Conservation (phyloP, 1,284 basidiomycete species). For the Microbotryum violaceum region DNA sequence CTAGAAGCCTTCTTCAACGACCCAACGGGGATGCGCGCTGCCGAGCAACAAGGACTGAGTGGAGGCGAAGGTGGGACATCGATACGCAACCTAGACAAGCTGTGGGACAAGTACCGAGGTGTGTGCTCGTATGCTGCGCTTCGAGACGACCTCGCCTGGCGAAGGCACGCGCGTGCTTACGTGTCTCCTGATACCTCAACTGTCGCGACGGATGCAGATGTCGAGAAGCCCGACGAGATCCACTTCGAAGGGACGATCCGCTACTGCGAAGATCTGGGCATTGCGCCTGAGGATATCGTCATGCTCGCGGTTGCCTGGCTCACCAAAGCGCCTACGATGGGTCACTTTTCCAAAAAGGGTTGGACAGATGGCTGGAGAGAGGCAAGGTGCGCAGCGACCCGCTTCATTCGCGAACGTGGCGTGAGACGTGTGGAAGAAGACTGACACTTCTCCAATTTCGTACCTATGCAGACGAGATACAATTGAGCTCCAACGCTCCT, state of each 20-base stretch:
- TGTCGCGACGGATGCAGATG: background rate
- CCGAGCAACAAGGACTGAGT: constrained; percentile 40
- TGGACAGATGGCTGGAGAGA: constrained; percentile 76
- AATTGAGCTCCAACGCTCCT: constrained; percentile 56
- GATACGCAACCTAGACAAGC: constrained; percentile 47
- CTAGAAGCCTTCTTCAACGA: constrained; percentile 59
- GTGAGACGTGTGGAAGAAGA: constrained; percentile 46
- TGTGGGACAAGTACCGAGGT: constrained; percentile 79
- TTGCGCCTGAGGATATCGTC: constrained; percentile 67
- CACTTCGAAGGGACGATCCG: constrained; percentile 64
- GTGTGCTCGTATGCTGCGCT: constrained; percentile 21
- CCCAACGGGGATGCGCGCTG: constrained; percentile 38
- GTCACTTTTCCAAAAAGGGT: constrained; percentile 64
- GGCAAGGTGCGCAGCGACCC: constrained; percentile 15
- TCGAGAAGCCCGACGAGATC: constrained; percentile 54
- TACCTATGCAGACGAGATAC: constrained; percentile 56
- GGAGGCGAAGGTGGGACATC: constrained; percentile 34
- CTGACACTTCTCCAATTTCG: constrained; percentile 32
- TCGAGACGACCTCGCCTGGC: background rate
- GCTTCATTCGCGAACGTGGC: background rate
- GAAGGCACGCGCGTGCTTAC: background rate
- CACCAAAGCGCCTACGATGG: constrained; percentile 62
- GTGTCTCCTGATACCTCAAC: background rate
- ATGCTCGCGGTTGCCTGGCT: constrained; percentile 68
- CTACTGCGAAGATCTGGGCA: constrained; percentile 58